Conservation (phyloP, 2,329 filamentous ascomycete genomes). For the Clarireedia sp. region DNA sequence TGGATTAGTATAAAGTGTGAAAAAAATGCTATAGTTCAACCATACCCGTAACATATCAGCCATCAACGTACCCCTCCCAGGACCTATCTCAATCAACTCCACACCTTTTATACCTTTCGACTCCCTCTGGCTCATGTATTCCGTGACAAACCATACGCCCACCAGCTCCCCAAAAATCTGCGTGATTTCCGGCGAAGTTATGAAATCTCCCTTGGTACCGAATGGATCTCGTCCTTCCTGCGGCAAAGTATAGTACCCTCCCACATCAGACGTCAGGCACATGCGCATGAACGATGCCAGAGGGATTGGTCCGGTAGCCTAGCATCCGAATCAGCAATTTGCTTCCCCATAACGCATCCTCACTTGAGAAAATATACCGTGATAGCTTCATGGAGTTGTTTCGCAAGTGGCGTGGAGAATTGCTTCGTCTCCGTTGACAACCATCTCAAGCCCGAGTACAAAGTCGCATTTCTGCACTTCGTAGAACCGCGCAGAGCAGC, state of each 20-base stretch:
- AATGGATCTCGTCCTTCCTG: conserved; percentile 73
- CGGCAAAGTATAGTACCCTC: conserved; percentile 85
- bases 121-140: conserved; percentile 89
- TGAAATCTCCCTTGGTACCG: conserved; percentile 87
- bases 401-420: conserved; percentile 91
- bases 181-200: conserved; percentile 95
- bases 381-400: conserved; percentile 79
- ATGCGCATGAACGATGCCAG: conserved; percentile 97
- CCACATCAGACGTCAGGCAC: conserved; percentile 84
- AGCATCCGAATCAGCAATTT: conserved; percentile 29
- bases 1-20: conserved; percentile 10
- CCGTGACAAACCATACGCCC: conserved; percentile 88
- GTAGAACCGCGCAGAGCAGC: conserved; percentile 19
- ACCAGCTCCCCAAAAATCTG: conserved; percentile 94
- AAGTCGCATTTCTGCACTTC: conserved; percentile 15
- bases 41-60: conserved; percentile 85
- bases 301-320: conserved; percentile 84
- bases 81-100: conserved; percentile 88
- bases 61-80: conserved; percentile 92
- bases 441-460: conserved; percentile 21
- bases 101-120: conserved; percentile 67
- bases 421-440: conserved; percentile 32
- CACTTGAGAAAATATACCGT: conserved; percentile 45
- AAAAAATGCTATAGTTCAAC: conserved; percentile 11
- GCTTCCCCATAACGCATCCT: not conserved